phyloP scores from a whole-genome alignment of 176 grass and related monocot genomes.

The Carex parvula region DNA sequence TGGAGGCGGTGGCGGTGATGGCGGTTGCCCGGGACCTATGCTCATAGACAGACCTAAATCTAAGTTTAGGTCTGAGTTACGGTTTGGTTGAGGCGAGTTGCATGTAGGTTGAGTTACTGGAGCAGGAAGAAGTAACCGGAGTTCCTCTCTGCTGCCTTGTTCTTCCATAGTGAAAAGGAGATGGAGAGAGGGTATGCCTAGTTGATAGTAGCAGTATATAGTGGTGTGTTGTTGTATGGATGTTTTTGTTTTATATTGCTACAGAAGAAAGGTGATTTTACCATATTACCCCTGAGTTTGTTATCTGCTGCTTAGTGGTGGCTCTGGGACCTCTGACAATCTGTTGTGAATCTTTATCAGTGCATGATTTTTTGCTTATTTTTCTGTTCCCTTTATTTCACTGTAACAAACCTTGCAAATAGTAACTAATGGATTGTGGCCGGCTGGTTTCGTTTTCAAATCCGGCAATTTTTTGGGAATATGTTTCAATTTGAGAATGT shows the following conservation, averaged over 20 bases:
- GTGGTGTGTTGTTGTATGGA: not conserved
- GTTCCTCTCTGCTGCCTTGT: slow-evolving; percentile 48
- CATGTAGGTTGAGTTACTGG: slow-evolving; percentile 10
- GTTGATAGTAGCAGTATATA: not conserved
- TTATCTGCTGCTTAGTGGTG: slow-evolving; percentile 18
- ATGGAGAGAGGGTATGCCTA: slow-evolving; percentile 25
- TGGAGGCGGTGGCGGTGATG: not conserved
- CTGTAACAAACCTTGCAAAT: not conserved
- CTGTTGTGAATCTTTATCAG: slow-evolving; percentile 29
- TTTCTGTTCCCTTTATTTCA: not conserved
- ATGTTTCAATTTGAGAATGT: not conserved
- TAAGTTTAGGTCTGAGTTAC: slow-evolving; percentile 28
- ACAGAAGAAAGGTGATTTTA: slow-evolving; percentile 25
- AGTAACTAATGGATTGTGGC: not conserved
- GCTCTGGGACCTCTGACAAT: slow-evolving; percentile 15
- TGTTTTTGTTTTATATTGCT: slow-evolving; percentile 18
- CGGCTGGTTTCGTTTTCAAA: not conserved
- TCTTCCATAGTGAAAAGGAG: slow-evolving; percentile 56
- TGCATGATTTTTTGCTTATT: slow-evolving; percentile 10
- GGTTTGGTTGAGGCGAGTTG: not conserved
- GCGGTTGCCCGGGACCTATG: slow-evolving; percentile 36
- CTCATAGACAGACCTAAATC: slow-evolving; percentile 83
- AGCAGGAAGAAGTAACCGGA: slow-evolving; percentile 50
- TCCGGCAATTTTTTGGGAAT: not conserved
- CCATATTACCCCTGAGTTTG: slow-evolving; percentile 22